phyloP scores from a whole-genome alignment of 1,284 basidiomycete genomes.

The Tylopilus orsonianus region DNA sequence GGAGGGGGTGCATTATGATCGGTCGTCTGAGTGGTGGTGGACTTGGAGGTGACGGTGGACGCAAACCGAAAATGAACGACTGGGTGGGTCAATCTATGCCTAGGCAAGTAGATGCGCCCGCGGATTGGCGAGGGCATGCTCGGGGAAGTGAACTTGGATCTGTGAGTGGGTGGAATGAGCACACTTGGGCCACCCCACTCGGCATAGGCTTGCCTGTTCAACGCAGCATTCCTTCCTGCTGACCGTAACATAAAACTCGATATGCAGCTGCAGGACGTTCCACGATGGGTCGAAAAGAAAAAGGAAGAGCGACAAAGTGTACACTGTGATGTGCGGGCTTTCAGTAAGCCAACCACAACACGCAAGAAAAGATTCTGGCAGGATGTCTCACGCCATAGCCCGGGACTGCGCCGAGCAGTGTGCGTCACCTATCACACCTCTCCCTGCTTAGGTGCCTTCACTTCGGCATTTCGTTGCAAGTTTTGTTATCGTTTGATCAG shows the following conservation, averaged over 20 bases:
- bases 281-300: constrained; percentile 14
- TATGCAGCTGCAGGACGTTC: constrained; percentile 10
- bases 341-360: constrained; percentile 1
- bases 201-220: constrained; percentile 28
- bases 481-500: background rate
- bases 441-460: no score
- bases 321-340: background rate
- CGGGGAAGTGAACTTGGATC: constrained; percentile 21
- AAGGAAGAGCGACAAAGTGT: background rate
- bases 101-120: constrained; percentile 7
- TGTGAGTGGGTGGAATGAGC: constrained; percentile 11
- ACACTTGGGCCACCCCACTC: background rate
- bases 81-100: constrained; percentile 1
- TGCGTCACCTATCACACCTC: no score
- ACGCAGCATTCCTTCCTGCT: constrained; percentile 28
- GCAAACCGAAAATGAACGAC: constrained; percentile 17
- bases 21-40: constrained; percentile 15
- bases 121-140: background rate
- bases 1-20: constrained; percentile 22
- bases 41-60: constrained; percentile 32
- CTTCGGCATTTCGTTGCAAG: background rate
- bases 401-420: no score
- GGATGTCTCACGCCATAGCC: background rate
- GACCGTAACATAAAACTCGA: constrained; percentile 33
- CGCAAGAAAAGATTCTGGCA: background rate